These are phyloP conservation scores for Coemansia sp. DNA, from an alignment of 192 early-diverging fungal genomes.

Conservation along the genomic window DNA sequence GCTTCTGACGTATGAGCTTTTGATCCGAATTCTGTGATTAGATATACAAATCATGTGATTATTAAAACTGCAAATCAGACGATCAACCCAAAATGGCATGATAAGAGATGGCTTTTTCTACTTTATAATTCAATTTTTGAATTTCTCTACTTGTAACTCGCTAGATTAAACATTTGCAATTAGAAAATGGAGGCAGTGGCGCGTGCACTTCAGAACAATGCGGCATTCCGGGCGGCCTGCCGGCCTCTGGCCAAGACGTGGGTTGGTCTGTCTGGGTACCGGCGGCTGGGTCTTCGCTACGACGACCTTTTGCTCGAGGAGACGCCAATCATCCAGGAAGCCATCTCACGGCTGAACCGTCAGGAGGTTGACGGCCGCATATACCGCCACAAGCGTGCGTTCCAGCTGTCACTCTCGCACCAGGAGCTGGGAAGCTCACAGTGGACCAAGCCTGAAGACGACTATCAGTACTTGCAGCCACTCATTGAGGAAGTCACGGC, in stretches of 20 bases:
- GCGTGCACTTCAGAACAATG: constrained; percentile 37
- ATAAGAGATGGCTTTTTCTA: neutral
- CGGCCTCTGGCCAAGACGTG: constrained; percentile 64
- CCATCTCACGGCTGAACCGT: constrained; percentile 73
- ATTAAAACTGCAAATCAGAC: neutral
- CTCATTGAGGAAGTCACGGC: constrained; percentile 75
- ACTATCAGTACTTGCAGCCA: constrained; percentile 81
- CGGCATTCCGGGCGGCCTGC: constrained; percentile 37
- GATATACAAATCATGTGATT: neutral
- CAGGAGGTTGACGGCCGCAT: constrained; percentile 68
- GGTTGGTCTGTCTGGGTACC: constrained; percentile 68
- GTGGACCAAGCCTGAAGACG: constrained; percentile 78
- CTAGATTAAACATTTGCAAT: too few species aligned
- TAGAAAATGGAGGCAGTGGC: constrained; percentile 32
- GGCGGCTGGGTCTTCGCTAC: constrained; percentile 76
- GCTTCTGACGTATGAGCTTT: constrained; percentile 84
- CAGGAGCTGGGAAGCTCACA: constrained; percentile 63
- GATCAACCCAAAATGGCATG: neutral
- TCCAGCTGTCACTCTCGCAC: constrained; percentile 73
- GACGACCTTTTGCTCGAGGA: constrained; percentile 92
- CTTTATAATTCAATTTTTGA: neutral
- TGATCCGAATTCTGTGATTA: constrained; percentile 60
- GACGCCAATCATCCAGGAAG: constrained; percentile 75
- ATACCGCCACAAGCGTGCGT: constrained; percentile 78
- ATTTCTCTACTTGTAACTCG: neutral